These are phyloP conservation scores for Fusarium bactridioides DNA, from an alignment of 2,329 filamentous ascomycete species.

Conservation along the genomic window DNA sequence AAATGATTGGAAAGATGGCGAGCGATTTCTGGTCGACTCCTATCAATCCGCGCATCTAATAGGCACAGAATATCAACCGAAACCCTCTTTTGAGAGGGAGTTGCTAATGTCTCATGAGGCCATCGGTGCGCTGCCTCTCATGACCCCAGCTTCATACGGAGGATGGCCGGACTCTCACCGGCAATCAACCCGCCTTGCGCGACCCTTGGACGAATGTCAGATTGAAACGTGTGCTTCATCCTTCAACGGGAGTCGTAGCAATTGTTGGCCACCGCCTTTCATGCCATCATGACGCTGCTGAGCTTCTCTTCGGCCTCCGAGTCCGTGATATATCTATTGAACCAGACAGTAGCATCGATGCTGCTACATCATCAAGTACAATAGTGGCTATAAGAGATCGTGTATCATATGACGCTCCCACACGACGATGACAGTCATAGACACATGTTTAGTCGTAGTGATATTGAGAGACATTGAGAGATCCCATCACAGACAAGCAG, in stretches of 20 bases:
- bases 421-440: neutral
- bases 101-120: neutral
- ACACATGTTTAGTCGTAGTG: neutral
- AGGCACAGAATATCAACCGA: neutral
- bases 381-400: neutral
- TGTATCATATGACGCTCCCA: slow-evolving; percentile 11
- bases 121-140: neutral
- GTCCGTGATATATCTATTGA: neutral
- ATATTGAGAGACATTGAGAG: neutral
- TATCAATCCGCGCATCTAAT: neutral
- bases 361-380: neutral
- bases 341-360: neutral
- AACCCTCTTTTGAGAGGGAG: neutral
- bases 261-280: slow-evolving; percentile 1
- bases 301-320: neutral
- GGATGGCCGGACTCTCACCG: neutral
- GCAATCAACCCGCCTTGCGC: neutral
- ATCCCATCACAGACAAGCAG: neutral
- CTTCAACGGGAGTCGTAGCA: neutral
- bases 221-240: slow-evolving; percentile 24
- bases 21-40: neutral
- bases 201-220: slow-evolving; percentile 14
- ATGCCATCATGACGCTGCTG: slow-evolving; percentile 13
- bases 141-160: neutral
- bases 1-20: neutral